Conservation (phyloP, 768 basidiomycete species). For the Coprinopsis strossmayeri region DNA sequence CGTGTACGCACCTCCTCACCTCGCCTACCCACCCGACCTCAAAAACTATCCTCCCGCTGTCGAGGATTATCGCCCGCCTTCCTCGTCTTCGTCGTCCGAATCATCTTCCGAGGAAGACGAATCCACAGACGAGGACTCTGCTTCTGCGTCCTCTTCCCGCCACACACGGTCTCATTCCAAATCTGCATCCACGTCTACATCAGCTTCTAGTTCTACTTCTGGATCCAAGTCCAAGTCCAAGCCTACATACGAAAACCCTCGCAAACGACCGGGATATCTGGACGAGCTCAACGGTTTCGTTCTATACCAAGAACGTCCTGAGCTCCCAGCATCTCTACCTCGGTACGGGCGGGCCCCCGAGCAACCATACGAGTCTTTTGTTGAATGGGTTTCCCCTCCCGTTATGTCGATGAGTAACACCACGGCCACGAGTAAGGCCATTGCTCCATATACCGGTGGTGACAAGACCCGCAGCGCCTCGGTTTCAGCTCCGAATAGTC, state of each 20-base stretch:
- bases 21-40: conserved; percentile 57
- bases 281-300: conserved; percentile 43
- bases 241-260: not conserved
- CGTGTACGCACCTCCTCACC: conserved; percentile 56
- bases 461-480: no score
- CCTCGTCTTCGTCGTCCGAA: not conserved
- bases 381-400: no score
- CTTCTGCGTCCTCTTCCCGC: not conserved
- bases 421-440: no score
- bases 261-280: conserved; percentile 39
- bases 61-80: not conserved
- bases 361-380: conserved; percentile 47
- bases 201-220: no score
- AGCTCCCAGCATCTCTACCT: conserved; percentile 60
- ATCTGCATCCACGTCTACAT: no score
- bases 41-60: conserved; percentile 46
- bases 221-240: not conserved
- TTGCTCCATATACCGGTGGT: no score
- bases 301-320: conserved; percentile 38
- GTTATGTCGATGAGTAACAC: no score
- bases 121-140: not conserved
- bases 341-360: conserved; percentile 43
- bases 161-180: no score
- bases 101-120: not conserved
- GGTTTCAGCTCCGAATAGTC: no score